Conservation (phyloP, 148 eudicot genomes). For the Spergularia bocconei region DNA sequence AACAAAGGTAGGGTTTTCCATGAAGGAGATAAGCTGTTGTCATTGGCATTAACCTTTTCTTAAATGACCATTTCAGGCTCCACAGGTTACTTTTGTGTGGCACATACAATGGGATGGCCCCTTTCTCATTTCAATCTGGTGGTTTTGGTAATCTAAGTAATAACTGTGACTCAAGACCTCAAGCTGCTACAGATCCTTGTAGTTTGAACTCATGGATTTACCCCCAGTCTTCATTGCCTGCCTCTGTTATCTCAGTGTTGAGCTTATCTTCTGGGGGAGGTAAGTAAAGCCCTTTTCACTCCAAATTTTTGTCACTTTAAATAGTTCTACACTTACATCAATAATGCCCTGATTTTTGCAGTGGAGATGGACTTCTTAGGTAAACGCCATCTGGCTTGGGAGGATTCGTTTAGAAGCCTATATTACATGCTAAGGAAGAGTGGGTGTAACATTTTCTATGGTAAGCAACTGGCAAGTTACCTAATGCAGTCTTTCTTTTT, state of each 20-base stretch:
- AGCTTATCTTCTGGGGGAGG: constrained; percentile 66
- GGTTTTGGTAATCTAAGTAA: constrained; percentile 24
- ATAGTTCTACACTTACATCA: neutral
- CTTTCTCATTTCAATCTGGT: constrained; percentile 34
- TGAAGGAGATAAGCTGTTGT: no score
- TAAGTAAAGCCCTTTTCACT: constrained; percentile 26
- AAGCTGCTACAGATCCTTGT: constrained; percentile 28
- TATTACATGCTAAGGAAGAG: constrained; percentile 84
- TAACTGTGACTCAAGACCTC: constrained; percentile 14
- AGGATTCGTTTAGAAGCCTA: constrained; percentile 86
- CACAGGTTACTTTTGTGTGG: constrained; percentile 64
- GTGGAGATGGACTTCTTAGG: constrained; percentile 69
- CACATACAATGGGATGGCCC: constrained; percentile 40
- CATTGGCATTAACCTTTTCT: constrained; percentile 10
- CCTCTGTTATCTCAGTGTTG: constrained; percentile 62
- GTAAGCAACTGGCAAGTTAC: constrained; percentile 38
- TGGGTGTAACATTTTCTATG: constrained; percentile 73
- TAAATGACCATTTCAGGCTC: constrained; percentile 54
- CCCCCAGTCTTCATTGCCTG: constrained; percentile 87
- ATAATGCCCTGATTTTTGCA: constrained; percentile 28
- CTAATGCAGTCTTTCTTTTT: constrained; percentile 14
- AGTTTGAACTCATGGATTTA: constrained; percentile 76
- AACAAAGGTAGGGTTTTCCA: no score
- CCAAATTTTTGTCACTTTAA: neutral
- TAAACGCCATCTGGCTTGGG: constrained; percentile 87